Evolutionary conservation across 768 basidiomycete species (phyloP).

Genomic region (Boletus bicolor): DNA sequence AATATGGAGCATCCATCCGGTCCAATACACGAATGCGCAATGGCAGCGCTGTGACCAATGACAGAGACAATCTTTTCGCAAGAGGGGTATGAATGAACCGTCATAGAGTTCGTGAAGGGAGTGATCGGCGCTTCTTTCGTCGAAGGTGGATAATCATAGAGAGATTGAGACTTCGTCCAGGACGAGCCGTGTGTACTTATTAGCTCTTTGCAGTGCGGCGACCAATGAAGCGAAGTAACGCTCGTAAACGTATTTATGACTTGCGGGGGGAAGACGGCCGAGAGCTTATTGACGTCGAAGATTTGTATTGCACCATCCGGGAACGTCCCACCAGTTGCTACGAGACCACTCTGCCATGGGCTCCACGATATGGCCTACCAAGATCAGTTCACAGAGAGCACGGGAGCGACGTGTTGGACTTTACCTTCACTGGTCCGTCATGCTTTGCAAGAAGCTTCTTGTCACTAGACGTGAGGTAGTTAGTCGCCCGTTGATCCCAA

Average conservation of each 20-base stretch:
- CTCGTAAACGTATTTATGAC: slow-evolving; percentile 45
- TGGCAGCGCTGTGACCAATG: slow-evolving; percentile 50
- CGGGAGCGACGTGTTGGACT: not conserved
- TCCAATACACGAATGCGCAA: slow-evolving; percentile 60
- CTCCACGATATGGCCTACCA: slow-evolving; percentile 69
- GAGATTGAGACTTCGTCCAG: slow-evolving; percentile 24
- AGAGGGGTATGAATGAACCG: slow-evolving; percentile 53
- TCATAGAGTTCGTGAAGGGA: slow-evolving; percentile 41
- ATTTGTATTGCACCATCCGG: slow-evolving; percentile 57
- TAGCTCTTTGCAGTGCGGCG: slow-evolving; percentile 79
- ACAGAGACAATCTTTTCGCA: slow-evolving; percentile 50
- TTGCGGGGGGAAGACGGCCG: slow-evolving; percentile 46
- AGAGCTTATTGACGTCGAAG: slow-evolving; percentile 42
- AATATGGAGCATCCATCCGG: slow-evolving; percentile 63
- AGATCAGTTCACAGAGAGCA: not conserved
- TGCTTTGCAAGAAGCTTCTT: slow-evolving; percentile 42
- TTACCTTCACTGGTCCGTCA: slow-evolving; percentile 43
- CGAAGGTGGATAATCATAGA: slow-evolving; percentile 17
- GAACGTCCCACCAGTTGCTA: slow-evolving; percentile 66
- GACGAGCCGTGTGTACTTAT: slow-evolving; percentile 68
- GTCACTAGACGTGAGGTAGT: slow-evolving; percentile 29
- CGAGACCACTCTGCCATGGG: slow-evolving; percentile 65
- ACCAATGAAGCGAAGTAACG: slow-evolving; percentile 63
- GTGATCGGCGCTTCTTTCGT: slow-evolving; percentile 22
- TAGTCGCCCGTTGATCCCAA: slow-evolving; percentile 42